Evolutionary conservation across 1,139 yeast genomes (phyloP).

Genomic region (Waltiozyma sp.): DNA sequence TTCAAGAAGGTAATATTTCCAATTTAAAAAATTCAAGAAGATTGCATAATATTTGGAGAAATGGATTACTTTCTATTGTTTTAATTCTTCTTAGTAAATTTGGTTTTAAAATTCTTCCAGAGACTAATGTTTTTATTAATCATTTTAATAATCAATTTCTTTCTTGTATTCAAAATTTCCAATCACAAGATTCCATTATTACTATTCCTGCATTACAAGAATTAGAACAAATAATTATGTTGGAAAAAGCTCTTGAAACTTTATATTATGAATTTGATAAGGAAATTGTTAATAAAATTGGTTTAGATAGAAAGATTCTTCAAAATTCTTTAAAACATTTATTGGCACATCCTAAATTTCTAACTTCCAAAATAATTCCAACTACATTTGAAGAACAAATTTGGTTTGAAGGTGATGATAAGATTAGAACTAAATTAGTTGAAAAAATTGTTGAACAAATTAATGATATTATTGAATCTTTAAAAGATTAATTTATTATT

Average conservation of each 20-base stretch:
- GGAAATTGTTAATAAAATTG: slow-evolving; percentile 45
- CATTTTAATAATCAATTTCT: slow-evolving; percentile 59
- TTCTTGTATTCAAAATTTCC: slow-evolving; percentile 59
- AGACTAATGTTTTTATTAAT: slow-evolving; percentile 50
- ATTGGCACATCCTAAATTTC: slow-evolving; percentile 75
- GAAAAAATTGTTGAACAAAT: slow-evolving; percentile 43
- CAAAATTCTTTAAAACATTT: slow-evolving; percentile 53
- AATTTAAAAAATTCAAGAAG: too few species aligned
- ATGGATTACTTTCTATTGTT: slow-evolving; percentile 65
- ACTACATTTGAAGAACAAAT: slow-evolving; percentile 56
- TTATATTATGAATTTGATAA: slow-evolving; percentile 33
- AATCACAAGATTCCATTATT: slow-evolving; percentile 37
- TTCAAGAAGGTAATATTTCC: slow-evolving; percentile 58
- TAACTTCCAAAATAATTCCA: slow-evolving; percentile 58
- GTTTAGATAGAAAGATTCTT: slow-evolving; percentile 51
- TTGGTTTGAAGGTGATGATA: slow-evolving; percentile 35
- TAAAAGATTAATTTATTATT: slow-evolving; percentile 13
- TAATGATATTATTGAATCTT: slow-evolving; percentile 39
- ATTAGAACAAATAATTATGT: slow-evolving; percentile 62
- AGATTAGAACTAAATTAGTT: slow-evolving; percentile 30
- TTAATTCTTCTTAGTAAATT: slow-evolving; percentile 49
- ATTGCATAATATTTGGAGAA: slow-evolving; percentile 69
- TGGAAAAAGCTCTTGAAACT: slow-evolving; percentile 47
- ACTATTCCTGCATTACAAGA: slow-evolving; percentile 63
- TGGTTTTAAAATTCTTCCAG: slow-evolving; percentile 55